These are phyloP conservation scores for Schwanniomyces yamadae DNA, from an alignment of 805 yeast genomes.

Conservation along the genomic window DNA sequence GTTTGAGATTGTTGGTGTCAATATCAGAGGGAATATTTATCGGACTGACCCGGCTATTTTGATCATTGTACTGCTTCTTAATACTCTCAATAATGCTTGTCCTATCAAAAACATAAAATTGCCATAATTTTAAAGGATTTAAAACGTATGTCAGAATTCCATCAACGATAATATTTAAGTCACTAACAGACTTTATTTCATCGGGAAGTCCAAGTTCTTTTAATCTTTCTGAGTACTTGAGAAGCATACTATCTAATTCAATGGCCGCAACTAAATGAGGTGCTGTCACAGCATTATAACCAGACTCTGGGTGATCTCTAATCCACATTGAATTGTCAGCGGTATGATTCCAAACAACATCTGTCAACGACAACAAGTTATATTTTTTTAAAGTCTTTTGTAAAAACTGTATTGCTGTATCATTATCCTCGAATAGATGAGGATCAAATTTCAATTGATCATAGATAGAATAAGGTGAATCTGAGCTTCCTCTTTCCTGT, in stretches of 20 bases:
- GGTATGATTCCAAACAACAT: slow-evolving; percentile 92
- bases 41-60: slow-evolving; percentile 16
- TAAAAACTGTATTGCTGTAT: slow-evolving; percentile 56
- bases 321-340: slow-evolving; percentile 90
- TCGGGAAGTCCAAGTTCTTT: slow-evolving; percentile 61
- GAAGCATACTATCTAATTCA: slow-evolving; percentile 70
- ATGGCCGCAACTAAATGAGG: slow-evolving; percentile 86
- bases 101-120: slow-evolving; percentile 75
- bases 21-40: slow-evolving; percentile 46
- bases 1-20: slow-evolving; percentile 35
- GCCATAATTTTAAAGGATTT: slow-evolving; percentile 74
- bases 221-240: slow-evolving; percentile 63
- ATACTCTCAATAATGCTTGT: slow-evolving; percentile 38
- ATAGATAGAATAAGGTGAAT: slow-evolving; percentile 89
- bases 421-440: slow-evolving; percentile 50
- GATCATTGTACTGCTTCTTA: slow-evolving; percentile 33
- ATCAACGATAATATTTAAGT: slow-evolving; percentile 60
- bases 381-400: slow-evolving; percentile 49
- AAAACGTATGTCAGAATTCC: slow-evolving; percentile 71
- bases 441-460: slow-evolving; percentile 84
- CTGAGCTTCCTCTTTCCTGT: slow-evolving; percentile 83
- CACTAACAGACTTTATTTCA: slow-evolving; percentile 47
- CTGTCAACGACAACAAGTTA: slow-evolving; percentile 76
- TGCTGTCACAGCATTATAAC: slow-evolving; percentile 82
- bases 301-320: slow-evolving; percentile 82